These are phyloP conservation scores for Gardenia jasminoides DNA, from an alignment of 257 asterid species.

Conservation along the genomic window DNA sequence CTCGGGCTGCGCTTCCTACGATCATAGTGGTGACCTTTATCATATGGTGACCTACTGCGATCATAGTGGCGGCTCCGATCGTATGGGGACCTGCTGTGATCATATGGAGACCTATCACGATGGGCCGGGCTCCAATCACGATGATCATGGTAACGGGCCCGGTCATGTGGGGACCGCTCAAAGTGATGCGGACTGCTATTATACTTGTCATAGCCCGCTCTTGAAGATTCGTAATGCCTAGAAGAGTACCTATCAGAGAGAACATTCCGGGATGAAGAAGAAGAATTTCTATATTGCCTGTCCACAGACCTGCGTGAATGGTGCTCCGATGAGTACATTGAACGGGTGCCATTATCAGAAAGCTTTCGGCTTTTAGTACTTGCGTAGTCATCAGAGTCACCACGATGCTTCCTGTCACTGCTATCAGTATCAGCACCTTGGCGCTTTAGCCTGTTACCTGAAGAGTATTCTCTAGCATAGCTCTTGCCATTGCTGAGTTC, in stretches of 20 bases:
- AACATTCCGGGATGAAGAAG: conserved; percentile 50
- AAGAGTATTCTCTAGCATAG: conserved; percentile 58
- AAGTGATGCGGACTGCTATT: conserved; percentile 71
- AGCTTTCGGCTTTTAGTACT: conserved; percentile 73
- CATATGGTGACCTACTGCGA: conserved; percentile 77
- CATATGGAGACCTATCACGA: conserved; percentile 29
- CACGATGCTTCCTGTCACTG: conserved; percentile 57
- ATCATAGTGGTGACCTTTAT: conserved; percentile 62
- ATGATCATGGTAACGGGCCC: conserved; percentile 54
- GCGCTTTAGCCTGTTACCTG: conserved; percentile 63
- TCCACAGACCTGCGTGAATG: conserved; percentile 53
- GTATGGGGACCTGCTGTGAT: conserved; percentile 46
- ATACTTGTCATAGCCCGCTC: conserved; percentile 52
- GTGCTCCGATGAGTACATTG: conserved; percentile 57
- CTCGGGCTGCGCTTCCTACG: conserved; percentile 68
- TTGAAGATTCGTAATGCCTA: conserved; percentile 65
- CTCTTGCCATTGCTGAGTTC: conserved; percentile 66
- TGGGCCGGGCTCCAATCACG: conserved; percentile 62
- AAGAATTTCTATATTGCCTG: conserved; percentile 44
- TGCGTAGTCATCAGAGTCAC: conserved; percentile 60
- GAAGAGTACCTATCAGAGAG: conserved; percentile 78
- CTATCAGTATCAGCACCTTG: conserved; percentile 61
- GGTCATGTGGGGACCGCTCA: conserved; percentile 73
- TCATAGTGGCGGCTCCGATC: conserved; percentile 46
- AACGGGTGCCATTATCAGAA: conserved; percentile 60